Base-by-base conservation (phyloP, 208 protist species). In the Entamoeba invadens region DNA sequence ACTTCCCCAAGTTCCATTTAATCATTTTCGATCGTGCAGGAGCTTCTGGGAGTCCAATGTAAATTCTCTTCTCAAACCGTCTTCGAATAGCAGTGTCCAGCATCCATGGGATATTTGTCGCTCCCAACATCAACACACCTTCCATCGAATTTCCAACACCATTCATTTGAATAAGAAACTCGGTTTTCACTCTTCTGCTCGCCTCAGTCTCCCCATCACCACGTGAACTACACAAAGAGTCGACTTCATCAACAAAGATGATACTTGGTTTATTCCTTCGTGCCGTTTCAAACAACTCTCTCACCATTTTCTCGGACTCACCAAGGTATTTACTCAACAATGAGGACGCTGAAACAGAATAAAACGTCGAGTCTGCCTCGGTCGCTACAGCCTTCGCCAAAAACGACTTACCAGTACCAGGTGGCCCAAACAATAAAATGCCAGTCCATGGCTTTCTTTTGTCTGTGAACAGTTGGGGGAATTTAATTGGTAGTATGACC, bases 211-310 rank as follows among this genome's bases (percentile, higher is more conserved):
- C 98, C 45, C 94, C 94, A 42, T 97, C 96, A 92, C 97, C 97
- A 46, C 99, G 94, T 8, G 97, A 95, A 14, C 96, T 97, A 96
- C 97, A 97, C 45, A 99, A 95, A 8, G 98, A 98, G 96, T 99
- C 99, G 35, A 99, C 97, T 96, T 99, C 99, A 96, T 99, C 99
- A 93, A 99, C 98, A 96, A 99, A 99, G 92, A 99, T 98, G 94
- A 99, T 99, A 94, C 98, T 97, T 91, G 98, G 97, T 45, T 97
- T 96, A 68, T 97, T 96, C 44, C 97, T 96, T 93, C 97, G 95
- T 12, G 99, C 98, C 96, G 99, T 97, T 87, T 99, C 97, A 95
- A 99, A 99, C 21, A 99, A 96, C 50, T 97, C 94, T 91, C 96
- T 97, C 44, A 99, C 97, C 92, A 99, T 97, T 50, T 97, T 97